These are phyloP conservation scores for Wickerhamiella qilinensis DNA, from an alignment of 805 yeast species.

Conservation along the genomic window DNA sequence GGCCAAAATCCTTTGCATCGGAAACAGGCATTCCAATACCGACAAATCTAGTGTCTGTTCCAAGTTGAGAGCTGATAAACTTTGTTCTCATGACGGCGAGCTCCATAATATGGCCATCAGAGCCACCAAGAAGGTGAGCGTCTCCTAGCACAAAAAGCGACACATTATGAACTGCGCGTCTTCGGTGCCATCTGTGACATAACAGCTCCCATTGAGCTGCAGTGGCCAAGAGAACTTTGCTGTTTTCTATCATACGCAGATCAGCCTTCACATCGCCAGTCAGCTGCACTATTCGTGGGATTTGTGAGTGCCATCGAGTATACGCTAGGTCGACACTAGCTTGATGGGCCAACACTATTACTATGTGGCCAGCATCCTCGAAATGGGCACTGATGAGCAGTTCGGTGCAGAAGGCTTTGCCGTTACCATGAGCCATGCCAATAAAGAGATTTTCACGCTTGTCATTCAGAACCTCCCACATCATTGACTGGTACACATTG, in stretches of 20 bases:
- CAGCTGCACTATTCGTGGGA: constrained; percentile 34
- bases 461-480: constrained; percentile 29
- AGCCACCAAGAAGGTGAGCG: constrained; percentile 48
- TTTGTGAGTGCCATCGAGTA: constrained; percentile 38
- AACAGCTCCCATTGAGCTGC: constrained; percentile 62
- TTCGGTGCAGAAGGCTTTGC: constrained; percentile 54
- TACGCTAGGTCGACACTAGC: constrained; percentile 33
- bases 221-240: constrained; percentile 60
- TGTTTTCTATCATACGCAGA: constrained; percentile 35
- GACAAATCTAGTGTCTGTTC: constrained; percentile 42
- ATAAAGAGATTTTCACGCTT: constrained; percentile 44
- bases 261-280: constrained; percentile 43
- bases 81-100: constrained; percentile 51
- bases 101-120: constrained; percentile 52
- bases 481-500: constrained; percentile 1
- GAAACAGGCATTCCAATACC: constrained; percentile 56
- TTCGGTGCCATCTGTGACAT: constrained; percentile 69
- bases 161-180: constrained; percentile 48
- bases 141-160: constrained; percentile 62
- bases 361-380: constrained; percentile 52
- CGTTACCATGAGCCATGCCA: constrained; percentile 29
- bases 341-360: constrained; percentile 55
- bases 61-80: constrained; percentile 52
- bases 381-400: constrained; percentile 58
- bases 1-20: constrained; percentile 61